phyloP scores from a whole-genome alignment of 306 rosid genomes.

The Urtica urens region DNA sequence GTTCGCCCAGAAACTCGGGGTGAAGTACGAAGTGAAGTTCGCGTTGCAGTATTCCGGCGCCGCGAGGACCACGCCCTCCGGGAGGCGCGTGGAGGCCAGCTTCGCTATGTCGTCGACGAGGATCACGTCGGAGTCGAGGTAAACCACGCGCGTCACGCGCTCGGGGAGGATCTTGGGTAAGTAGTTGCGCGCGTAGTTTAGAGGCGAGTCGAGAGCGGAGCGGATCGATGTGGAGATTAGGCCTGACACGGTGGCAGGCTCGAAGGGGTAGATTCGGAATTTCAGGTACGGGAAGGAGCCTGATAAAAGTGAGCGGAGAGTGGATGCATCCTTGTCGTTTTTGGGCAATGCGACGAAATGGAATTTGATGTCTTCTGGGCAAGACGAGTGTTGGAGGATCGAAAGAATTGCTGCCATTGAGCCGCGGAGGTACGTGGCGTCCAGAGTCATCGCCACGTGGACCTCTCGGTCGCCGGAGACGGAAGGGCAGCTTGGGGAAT shows the following conservation, averaged over 20 bases:
- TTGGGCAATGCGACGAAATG: slow-evolving; percentile 53
- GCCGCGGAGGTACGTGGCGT: slow-evolving; percentile 76
- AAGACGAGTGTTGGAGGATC: slow-evolving; percentile 86
- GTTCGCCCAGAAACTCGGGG: slow-evolving; percentile 80
- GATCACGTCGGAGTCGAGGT: slow-evolving; percentile 82
- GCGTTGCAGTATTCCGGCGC: slow-evolving; percentile 98
- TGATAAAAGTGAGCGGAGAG: slow-evolving; percentile 24
- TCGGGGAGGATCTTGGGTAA: slow-evolving; percentile 51
- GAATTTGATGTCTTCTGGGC: slow-evolving; percentile 69
- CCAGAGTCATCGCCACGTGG: slow-evolving; percentile 90
- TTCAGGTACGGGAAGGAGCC: slow-evolving; percentile 63
- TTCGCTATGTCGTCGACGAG: slow-evolving; percentile 85
- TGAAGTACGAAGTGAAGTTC: slow-evolving; percentile 65
- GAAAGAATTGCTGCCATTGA: slow-evolving; percentile 93
- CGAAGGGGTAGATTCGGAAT: slow-evolving; percentile 67
- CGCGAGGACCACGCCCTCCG: slow-evolving; percentile 44
- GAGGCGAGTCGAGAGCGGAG: slow-evolving; percentile 77
- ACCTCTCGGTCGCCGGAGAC: slow-evolving; percentile 33
- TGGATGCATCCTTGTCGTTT: slow-evolving; percentile 9
- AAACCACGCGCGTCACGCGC: slow-evolving; percentile 45
- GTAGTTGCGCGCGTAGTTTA: slow-evolving; percentile 94
- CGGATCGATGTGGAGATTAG: slow-evolving; percentile 85
- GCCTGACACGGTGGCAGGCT: slow-evolving; percentile 46
- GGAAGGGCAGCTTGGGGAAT: slow-evolving; percentile 49
- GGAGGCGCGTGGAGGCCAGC: slow-evolving; percentile 50